phyloP scores from a whole-genome alignment of 805 yeast species.

The Cyberlindnera veronae region DNA sequence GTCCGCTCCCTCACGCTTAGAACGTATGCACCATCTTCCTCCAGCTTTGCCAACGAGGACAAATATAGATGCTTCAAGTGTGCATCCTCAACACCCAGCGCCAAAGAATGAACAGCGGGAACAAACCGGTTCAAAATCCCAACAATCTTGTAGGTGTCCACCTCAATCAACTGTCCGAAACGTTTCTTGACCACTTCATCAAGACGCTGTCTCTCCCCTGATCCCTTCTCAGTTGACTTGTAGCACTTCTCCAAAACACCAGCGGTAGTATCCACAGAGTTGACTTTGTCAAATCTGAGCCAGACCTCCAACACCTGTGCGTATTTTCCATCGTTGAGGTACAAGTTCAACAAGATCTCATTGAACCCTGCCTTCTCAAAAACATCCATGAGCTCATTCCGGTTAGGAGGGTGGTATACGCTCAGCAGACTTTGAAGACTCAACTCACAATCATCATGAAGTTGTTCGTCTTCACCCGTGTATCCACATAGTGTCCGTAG shows the following conservation, averaged over 20 bases:
- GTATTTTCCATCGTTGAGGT: slow-evolving; percentile 48
- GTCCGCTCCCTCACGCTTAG: slow-evolving; percentile 21
- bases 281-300: slow-evolving; percentile 34
- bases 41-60: slow-evolving; percentile 21
- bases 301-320: slow-evolving; percentile 54
- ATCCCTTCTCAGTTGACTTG: slow-evolving; percentile 18
- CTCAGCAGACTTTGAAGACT: slow-evolving; percentile 74
- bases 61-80: slow-evolving; percentile 26
- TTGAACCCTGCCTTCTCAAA: slow-evolving; percentile 54
- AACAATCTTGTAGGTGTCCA: slow-evolving; percentile 27
- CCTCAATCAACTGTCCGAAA: slow-evolving; percentile 25
- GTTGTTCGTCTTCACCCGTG: slow-evolving; percentile 24
- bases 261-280: slow-evolving; percentile 25
- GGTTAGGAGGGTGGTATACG: slow-evolving; percentile 55
- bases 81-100: slow-evolving; percentile 15
- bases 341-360: slow-evolving; percentile 56
- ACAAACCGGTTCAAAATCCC: slow-evolving; percentile 26
- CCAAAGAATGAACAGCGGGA: slow-evolving; percentile 19
- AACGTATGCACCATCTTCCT: slow-evolving; percentile 18
- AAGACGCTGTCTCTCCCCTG: slow-evolving; percentile 21
- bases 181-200: slow-evolving; percentile 16
- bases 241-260: slow-evolving; percentile 28
- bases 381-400: slow-evolving; percentile 44
- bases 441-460: slow-evolving; percentile 61
- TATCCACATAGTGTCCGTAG: slow-evolving; percentile 48